These are phyloP conservation scores for Acer negundo DNA, from an alignment of 345 rosid species.

Conservation along the genomic window DNA sequence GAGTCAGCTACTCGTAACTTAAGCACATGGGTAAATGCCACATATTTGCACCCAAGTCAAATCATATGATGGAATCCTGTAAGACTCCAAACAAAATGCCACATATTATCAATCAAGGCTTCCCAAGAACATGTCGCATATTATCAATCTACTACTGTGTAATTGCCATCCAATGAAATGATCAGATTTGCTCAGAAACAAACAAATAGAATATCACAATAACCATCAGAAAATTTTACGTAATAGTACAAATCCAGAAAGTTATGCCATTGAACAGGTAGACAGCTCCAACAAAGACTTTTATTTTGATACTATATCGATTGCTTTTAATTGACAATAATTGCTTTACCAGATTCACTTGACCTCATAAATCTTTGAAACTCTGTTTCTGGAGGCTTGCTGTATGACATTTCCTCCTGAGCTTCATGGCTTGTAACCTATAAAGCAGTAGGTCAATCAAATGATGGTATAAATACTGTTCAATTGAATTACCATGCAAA, in stretches of 20 bases:
- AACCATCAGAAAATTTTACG: background rate
- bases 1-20: background rate
- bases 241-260: background rate
- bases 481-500: conserved; percentile 17
- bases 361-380: conserved; percentile 84
- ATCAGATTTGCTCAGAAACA: background rate
- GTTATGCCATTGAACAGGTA: background rate
- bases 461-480: conserved; percentile 7
- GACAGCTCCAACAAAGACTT: background rate
- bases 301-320: background rate
- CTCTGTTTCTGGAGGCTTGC: conserved; percentile 69
- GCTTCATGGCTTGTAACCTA: conserved; percentile 65
- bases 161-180: background rate
- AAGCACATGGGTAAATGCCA: background rate
- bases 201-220: background rate
- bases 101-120: background rate
- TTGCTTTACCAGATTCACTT: conserved; percentile 48
- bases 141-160: background rate
- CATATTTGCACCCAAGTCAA: background rate
- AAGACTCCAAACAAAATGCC: background rate
- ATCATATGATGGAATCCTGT: background rate
- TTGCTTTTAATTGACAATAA: background rate
- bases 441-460: conserved; percentile 18
- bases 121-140: background rate
- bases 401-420: conserved; percentile 57